Evolutionary conservation across 2,329 filamentous ascomycete genomes (phyloP).

Genomic region (Cercospora zeina): DNA sequence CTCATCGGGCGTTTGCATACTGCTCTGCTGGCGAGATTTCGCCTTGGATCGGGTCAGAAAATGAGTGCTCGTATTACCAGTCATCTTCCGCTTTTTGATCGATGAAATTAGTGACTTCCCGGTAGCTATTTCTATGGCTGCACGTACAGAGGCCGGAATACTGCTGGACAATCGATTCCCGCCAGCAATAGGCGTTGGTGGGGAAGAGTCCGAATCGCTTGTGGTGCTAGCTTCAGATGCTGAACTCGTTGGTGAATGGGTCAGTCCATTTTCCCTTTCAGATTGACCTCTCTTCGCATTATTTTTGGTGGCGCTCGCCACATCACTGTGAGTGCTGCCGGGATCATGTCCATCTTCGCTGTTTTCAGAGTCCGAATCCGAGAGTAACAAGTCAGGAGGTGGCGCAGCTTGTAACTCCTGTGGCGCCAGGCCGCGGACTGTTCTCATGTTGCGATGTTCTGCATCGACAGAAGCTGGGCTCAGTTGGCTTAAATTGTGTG

Average conservation of each 20-base stretch:
- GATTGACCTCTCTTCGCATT: background rate
- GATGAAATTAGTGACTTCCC: conserved; percentile 11
- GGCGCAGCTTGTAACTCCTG: background rate
- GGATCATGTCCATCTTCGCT: conserved; percentile 13
- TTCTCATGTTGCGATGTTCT: background rate
- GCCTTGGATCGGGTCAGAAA: conserved; percentile 27
- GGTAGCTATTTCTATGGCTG: conserved; percentile 15
- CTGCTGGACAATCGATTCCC: background rate
- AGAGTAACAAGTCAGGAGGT: conserved; percentile 4
- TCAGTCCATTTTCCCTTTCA: background rate
- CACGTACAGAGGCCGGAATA: conserved; percentile 11
- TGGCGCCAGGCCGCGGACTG: background rate
- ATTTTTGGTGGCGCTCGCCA: background rate
- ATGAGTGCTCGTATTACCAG: conserved; percentile 39
- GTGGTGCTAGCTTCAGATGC: background rate
- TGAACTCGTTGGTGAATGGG: background rate
- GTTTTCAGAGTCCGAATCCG: conserved; percentile 10
- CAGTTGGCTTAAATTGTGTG: conserved; percentile 8
- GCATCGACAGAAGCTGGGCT: conserved; percentile 5
- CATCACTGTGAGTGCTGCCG: background rate
- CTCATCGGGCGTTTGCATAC: background rate
- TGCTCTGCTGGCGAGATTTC: background rate
- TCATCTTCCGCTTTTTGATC: conserved; percentile 36
- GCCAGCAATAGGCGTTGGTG: background rate
- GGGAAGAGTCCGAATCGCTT: background rate